phyloP scores from a whole-genome alignment of 805 yeast genomes.

The Hemisphaericaspora nanyangensis region DNA sequence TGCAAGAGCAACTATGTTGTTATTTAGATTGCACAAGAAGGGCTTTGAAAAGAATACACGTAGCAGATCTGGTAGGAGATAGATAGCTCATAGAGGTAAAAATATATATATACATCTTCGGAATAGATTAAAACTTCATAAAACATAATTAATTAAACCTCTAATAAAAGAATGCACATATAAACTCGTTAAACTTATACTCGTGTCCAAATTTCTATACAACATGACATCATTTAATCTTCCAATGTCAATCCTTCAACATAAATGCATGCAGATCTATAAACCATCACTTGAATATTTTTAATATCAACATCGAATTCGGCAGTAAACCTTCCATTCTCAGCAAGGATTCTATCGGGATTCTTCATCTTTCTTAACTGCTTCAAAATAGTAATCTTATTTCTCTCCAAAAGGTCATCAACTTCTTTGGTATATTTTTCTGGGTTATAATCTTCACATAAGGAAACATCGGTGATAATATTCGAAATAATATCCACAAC shows the following conservation, averaged over 20 bases:
- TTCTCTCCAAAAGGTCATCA: constrained; percentile 14
- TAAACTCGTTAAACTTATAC: too few species aligned
- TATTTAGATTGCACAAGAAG: constrained; percentile 59
- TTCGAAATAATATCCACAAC: constrained; percentile 24
- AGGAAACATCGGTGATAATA: constrained; percentile 19
- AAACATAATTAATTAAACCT: too few species aligned
- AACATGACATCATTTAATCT: too few species aligned
- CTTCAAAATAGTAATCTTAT: constrained; percentile 11
- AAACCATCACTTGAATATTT: constrained; percentile 29
- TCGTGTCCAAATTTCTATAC: too few species aligned
- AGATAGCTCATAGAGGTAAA: too few species aligned
- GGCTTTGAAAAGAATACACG: constrained; percentile 49
- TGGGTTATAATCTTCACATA: constrained; percentile 13
- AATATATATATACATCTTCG: neutral
- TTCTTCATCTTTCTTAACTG: constrained; percentile 7
- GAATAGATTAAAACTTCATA: neutral
- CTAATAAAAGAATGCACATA: neutral
- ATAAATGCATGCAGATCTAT: constrained; percentile 32
- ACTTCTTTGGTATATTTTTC: constrained; percentile 12
- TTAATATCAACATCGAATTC: constrained; percentile 16
- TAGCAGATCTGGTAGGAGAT: too few species aligned
- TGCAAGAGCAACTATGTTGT: constrained; percentile 81
- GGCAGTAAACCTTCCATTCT: neutral
- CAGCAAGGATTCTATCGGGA: constrained; percentile 9
- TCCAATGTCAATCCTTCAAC: constrained; percentile 35